Evolutionary conservation across 83 land plant genomes (phyloP), one percentile per base, ranked within the genome.

Genomic region (Larix sibirica): DNA sequence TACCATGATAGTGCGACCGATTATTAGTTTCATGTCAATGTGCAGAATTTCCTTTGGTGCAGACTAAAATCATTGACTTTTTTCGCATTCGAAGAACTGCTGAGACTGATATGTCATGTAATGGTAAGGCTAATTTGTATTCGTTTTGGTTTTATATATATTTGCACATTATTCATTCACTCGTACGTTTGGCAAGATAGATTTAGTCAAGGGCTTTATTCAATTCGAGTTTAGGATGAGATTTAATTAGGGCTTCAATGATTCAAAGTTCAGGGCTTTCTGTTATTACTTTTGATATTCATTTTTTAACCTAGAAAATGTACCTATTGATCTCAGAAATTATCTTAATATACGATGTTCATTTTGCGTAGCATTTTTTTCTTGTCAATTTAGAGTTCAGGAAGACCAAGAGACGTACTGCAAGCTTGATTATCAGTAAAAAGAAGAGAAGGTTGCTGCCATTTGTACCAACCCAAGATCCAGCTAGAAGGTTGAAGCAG

Each of bases 51-150:
- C 99, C 99, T 26, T 80, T 94, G 64, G 91, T 94, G 24, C 99
- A 97, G 77, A 97, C 95, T 31, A 97, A 97, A 75, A 92, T 97
- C 16, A 81, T 95, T 8, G 98, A 97, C 79, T 97, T 97, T 84
- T 97, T 97, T 64, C 87, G 93, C 33, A 97, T 97, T 56, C 91
- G 91, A 77, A 88, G 87, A 86, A 73, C 89, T 16, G 9, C 36
- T 73, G 54, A 42, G 77, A 13, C 2, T 21, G 70, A 67, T 67
- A 50, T 10, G 4, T 38, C 77, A 73, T 4, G 6, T 20, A 44
- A 73, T 21, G 77, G 77, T 73, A 42, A 73, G 26, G 44, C 77
- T 73, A 0, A 42, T 20, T n/a, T 20, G 56, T 24, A 56, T 44
- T 17, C 16, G 44, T 42, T 73, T 18, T 42, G 21, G 23, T 42